Evolutionary conservation across 2,329 filamentous ascomycete species (phyloP).

Genomic region (Colletotrichum australisinense): DNA sequence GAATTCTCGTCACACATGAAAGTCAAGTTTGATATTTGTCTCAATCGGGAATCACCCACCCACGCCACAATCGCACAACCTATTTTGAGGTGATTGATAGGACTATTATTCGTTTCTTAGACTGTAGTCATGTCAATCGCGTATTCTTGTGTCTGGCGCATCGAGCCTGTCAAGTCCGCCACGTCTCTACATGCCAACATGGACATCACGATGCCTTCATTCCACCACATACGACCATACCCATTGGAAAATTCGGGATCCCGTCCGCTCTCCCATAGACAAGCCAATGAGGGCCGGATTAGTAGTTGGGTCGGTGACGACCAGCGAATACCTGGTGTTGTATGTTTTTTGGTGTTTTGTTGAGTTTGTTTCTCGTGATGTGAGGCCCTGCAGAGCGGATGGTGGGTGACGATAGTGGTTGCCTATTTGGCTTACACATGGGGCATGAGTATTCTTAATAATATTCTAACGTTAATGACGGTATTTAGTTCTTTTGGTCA

Average conservation of each 20-base stretch:
- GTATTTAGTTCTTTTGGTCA: no score
- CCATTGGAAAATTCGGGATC: slow-evolving; percentile 25
- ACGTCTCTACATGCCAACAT: no score
- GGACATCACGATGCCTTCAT: neutral
- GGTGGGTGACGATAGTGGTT: neutral
- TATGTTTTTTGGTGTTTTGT: slow-evolving; percentile 14
- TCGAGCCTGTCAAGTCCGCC: neutral
- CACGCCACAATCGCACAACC: no score
- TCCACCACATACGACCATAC: slow-evolving; percentile 21
- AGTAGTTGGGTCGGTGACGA: slow-evolving; percentile 29
- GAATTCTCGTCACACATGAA: no score
- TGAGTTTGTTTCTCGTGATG: neutral
- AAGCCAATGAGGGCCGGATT: slow-evolving; percentile 19
- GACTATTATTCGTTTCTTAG: no score
- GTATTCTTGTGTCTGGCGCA: neutral
- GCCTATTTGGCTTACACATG: neutral
- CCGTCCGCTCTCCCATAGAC: slow-evolving; percentile 29
- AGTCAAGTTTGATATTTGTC: no score
- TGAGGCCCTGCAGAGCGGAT: neutral
- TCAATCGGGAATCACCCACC: no score
- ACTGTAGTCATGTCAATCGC: no score
- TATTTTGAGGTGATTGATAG: no score
- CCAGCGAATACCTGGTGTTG: slow-evolving; percentile 27
- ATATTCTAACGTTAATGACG: no score
- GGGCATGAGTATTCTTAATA: no score